Evolutionary conservation across 805 yeast genomes (phyloP).

Genomic region (Cyberlindnera mycetangii): DNA sequence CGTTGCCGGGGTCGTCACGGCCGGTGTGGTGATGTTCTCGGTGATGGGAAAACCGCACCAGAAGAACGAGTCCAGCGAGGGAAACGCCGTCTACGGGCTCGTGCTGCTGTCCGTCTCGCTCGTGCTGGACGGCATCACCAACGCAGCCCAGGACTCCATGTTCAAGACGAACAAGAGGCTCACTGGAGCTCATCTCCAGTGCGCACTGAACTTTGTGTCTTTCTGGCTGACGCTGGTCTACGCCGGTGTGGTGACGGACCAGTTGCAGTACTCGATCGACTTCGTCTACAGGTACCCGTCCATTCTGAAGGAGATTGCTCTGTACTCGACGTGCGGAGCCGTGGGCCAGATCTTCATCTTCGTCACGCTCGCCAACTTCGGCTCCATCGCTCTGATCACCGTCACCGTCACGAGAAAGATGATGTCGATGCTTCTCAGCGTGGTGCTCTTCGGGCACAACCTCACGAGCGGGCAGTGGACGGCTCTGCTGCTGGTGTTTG

Average conservation of each 20-base stretch:
- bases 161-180: slow-evolving; percentile 50
- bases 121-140: slow-evolving; percentile 86
- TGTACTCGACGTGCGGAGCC: slow-evolving; percentile 79
- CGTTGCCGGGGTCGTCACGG: slow-evolving; percentile 76
- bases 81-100: slow-evolving; percentile 53
- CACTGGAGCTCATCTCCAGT: slow-evolving; percentile 88
- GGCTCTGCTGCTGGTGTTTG: slow-evolving; percentile 78
- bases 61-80: slow-evolving; percentile 30
- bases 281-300: slow-evolving; percentile 52
- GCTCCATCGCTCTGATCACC: slow-evolving; percentile 80
- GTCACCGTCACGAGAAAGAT: slow-evolving; percentile 96
- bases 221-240: slow-evolving; percentile 48
- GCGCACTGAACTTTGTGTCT: slow-evolving; percentile 51
- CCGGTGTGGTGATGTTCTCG: slow-evolving; percentile 82
- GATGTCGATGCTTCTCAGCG: slow-evolving; percentile 91
- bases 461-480: slow-evolving; percentile 66
- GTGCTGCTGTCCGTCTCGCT: slow-evolving; percentile 56
- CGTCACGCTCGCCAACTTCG: slow-evolving; percentile 76
- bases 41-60: slow-evolving; percentile 38
- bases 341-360: slow-evolving; percentile 94
- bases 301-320: slow-evolving; percentile 54
- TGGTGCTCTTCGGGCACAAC: slow-evolving; percentile 78
- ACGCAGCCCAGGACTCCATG: slow-evolving; percentile 88
- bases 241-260: slow-evolving; percentile 41
- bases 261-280: slow-evolving; percentile 44